Percentiles rank a stretch among this genome's conserved stretches.
Conservation (phyloP, 2,329 filamentous ascomycete genomes). For the Diaporthe ampelina region DNA sequence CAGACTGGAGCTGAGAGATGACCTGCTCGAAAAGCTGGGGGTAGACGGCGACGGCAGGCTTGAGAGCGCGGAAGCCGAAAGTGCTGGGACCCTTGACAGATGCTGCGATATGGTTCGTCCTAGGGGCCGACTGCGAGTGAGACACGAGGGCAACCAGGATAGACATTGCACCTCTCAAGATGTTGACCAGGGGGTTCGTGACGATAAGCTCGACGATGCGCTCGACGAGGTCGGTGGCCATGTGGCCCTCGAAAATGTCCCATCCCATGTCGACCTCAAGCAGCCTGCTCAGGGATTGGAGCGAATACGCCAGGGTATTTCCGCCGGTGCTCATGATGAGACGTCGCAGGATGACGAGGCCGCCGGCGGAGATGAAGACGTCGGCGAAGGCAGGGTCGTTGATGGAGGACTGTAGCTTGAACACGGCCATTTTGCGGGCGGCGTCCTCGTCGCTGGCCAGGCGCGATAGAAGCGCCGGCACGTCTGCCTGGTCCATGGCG, state of each 20-base stretch:
- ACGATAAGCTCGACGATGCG: conserved; percentile 93
- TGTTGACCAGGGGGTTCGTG: conserved; percentile 95
- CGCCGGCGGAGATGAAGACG: conserved; percentile 92
- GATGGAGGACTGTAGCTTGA: conserved; percentile 96
- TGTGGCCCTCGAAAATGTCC: conserved; percentile 82
- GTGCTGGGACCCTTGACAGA: conserved; percentile 64
- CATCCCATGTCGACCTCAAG: conserved; percentile 98
- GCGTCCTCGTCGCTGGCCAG: conserved; percentile 84
- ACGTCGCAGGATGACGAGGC: conserved; percentile 83
- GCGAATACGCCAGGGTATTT: conserved; percentile 94
- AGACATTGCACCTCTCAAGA: conserved; percentile 95
- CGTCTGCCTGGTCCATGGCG: conserved; percentile 76
- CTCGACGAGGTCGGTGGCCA: conserved; percentile 76
- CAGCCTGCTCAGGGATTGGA: conserved; percentile 88
- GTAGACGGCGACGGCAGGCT: conserved; percentile 90
- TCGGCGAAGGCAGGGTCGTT: conserved; percentile 97
- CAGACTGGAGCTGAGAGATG: conserved; percentile 90
- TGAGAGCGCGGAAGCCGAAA: conserved; percentile 92
- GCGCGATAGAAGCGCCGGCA: conserved; percentile 74
- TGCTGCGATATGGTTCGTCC: conserved; percentile 48
- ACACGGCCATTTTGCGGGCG: conserved; percentile 97
- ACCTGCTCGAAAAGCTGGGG: conserved; percentile 96
- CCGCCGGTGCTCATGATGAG: conserved; percentile 88
- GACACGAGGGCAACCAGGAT: conserved; percentile 95
- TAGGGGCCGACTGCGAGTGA: conserved; percentile 76